Conservation (phyloP, 73 alveolate species). For the Paramecium caudatum region DNA sequence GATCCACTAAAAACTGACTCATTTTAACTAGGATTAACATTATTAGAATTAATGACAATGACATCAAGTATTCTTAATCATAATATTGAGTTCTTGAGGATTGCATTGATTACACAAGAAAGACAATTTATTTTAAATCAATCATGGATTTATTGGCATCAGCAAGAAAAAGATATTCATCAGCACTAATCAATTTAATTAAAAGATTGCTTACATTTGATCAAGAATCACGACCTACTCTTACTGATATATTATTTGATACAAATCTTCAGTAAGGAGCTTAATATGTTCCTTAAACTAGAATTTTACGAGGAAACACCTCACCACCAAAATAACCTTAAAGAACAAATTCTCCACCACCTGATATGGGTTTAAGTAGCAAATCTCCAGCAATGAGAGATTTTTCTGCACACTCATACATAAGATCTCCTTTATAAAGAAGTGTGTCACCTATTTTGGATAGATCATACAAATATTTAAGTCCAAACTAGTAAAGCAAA, state of each 20-base stretch:
- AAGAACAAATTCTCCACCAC: conserved; percentile 23
- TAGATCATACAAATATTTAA: conserved; percentile 5
- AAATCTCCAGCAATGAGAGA: conserved; percentile 29
- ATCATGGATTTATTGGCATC: conserved; percentile 23
- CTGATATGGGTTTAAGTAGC: conserved; percentile 33
- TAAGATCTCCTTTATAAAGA: conserved; percentile 27
- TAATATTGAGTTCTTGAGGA: conserved; percentile 29
- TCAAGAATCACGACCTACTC: conserved; percentile 25
- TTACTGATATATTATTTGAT: conserved; percentile 8
- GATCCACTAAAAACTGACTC: conserved; percentile 40
- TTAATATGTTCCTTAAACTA: background rate
- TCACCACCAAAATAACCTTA: conserved; percentile 38
- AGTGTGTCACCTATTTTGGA: background rate
- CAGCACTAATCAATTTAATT: background rate
- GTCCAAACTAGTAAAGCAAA: conserved; percentile 19
- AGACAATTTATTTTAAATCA: background rate
- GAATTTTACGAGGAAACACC: conserved; percentile 8
- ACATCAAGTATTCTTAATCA: conserved; percentile 1
- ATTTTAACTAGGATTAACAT: background rate
- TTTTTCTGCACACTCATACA: background rate
- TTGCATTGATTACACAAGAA: background rate
- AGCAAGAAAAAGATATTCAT: conserved; percentile 45
- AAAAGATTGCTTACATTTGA: background rate
- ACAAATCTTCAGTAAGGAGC: background rate
- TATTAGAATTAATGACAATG: conserved; percentile 57